Conservation (phyloP, 495 filamentous ascomycete species). For the Annulohypoxylon maeteangense region DNA sequence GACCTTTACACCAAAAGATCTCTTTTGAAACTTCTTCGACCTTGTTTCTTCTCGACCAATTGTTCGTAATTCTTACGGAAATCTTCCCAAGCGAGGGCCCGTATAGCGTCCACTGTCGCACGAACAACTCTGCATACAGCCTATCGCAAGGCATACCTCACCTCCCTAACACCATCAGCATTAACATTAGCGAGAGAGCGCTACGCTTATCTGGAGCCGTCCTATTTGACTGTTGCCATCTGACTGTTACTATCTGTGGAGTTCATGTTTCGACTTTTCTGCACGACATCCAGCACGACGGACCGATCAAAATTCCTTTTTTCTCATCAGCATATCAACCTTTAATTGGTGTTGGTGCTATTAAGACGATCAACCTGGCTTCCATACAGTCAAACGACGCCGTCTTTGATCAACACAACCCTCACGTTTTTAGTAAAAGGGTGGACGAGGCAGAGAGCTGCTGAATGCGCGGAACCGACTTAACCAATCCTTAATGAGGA, state of each 20-base stretch:
- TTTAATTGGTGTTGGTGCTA: conserved; percentile 19
- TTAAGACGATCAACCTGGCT: not conserved
- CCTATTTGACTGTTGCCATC: not conserved
- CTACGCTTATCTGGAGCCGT: conserved; percentile 4
- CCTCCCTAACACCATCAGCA: conserved; percentile 13
- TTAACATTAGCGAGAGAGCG: conserved; percentile 1
- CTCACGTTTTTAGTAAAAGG: conserved; percentile 12
- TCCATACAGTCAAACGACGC: conserved; percentile 22
- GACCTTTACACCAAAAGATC: conserved; percentile 44
- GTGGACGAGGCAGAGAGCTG: conserved; percentile 16
- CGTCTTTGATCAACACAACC: not conserved
- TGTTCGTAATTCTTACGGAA: conserved; percentile 16
- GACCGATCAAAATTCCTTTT: conserved; percentile 12
- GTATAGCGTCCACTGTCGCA: conserved; percentile 26
- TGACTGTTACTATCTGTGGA: conserved; percentile 21
- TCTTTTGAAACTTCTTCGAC: conserved; percentile 41
- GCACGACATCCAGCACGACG: conserved; percentile 23
- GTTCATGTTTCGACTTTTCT: conserved; percentile 23
- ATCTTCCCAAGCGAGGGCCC: conserved; percentile 32
- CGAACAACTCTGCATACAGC: conserved; percentile 21
- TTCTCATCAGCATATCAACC: conserved; percentile 1
- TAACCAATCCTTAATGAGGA: conserved; percentile 18
- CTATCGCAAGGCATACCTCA: conserved; percentile 31
- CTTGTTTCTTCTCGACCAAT: conserved; percentile 44
- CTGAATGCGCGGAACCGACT: conserved; percentile 31